Evolutionary conservation across 202 grass and related monocot genomes (phyloP), one percentile per base, ranked within the genome.

Genomic region (Zoysia matrella): DNA sequence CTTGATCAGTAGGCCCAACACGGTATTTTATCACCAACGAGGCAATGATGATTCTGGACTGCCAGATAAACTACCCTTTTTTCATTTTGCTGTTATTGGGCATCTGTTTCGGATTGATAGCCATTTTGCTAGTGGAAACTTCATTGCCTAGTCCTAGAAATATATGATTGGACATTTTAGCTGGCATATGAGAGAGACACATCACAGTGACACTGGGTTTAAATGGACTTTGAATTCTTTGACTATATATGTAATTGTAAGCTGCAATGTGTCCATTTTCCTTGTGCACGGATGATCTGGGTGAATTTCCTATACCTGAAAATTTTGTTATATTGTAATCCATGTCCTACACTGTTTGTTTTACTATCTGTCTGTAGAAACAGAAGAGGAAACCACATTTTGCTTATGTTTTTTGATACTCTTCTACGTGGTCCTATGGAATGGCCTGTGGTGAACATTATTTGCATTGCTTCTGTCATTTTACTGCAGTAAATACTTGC

Each of bases 401-500:
- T 56, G 0, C 64, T 40, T 3, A 9, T n/a, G 7, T 52, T 6
- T 58, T 7, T 7, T 7, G 3, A 75, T 18, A 47, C 5, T 22
- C 15, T 45, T 22, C 42, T 69, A 36, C 30, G 30, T 36, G 30
- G 30, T 36, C 30, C 30, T 52, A 36, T 69, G 12, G 11, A 63
- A 9, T 47, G 15, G 3, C 15, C 3, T 4, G 47, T 58, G 7
- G 56, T 57, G 42, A 46, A 57, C 41, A 22, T 7, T 75, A 51
- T 52, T 44, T 58, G 47, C 54, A 43, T 77, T 67, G n/a, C 67
- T 85, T 57, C 10, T 77, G 6, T n/a, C 7, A 52, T 70, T 39
- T 69, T 41, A 55, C 47, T 84, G 65, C 84, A 98, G 92, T 74
- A 95, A 98, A 71, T 98, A 98, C 72, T 95, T 98, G 16, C 11